Evolutionary conservation across 208 protist species (phyloP), one percentile per base, ranked within the genome.

Genomic region (Trypanosoma avium): DNA sequence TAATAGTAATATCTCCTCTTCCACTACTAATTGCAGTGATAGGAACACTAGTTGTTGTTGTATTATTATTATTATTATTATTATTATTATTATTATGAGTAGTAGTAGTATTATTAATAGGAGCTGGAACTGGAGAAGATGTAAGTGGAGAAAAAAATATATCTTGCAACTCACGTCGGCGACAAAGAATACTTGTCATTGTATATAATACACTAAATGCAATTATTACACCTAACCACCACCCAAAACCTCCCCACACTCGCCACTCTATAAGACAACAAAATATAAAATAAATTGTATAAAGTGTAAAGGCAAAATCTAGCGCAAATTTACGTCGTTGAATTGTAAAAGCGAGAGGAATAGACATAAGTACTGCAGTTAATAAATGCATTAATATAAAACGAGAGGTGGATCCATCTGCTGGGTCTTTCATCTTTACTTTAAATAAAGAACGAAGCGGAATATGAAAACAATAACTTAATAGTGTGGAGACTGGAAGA

Each of bases 291-390:
- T 95, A 95, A 0, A 79, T 66, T 4, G 49, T 57, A 58, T 93
- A 95, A 17, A 93, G 70, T 67, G 90, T 93, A 22, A 68, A 53
- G 17, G 83, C 71, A 63, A 95, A 95, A 63, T 95, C 90, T 0
- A 83, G 56, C 6, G 89, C 84, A 40, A 93, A 77, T 61, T 93
- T 93, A 36, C 86, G 86, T 9, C 90, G 90, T 52, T 86, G 80
- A 30, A 95, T 75, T 0, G 82, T 70, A 17, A 70, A 15, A 8
- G 86, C 70, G 0, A 95, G 82, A 8, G 84, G 84, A 43, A 77
- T 79, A 19, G 82, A 62, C 21, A 82, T 60, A 12, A 63, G 12
- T 3, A 81, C 3, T 2, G 77, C 75, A 3, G 82, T 61, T 3
- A 84, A n/a, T 1, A 89, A 7, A 48, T 95, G 90, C 75, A 90